phyloP scores from a whole-genome alignment of 805 yeast genomes.

The Candida sonorensis region DNA sequence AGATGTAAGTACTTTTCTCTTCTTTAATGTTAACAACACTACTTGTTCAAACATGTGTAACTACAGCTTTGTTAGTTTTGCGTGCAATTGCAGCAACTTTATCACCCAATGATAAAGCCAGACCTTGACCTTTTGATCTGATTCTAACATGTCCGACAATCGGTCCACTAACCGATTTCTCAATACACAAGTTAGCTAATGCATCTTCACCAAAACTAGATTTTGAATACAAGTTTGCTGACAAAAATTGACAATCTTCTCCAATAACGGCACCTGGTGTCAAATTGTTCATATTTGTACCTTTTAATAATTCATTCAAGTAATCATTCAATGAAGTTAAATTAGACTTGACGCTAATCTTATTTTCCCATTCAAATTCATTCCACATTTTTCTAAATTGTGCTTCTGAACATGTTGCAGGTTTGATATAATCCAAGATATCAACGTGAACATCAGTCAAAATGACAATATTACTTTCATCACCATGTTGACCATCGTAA shows the following conservation, averaged over 20 bases:
- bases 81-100: conserved; percentile 81
- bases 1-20: no score
- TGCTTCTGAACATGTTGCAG: conserved; percentile 83
- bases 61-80: conserved; percentile 34
- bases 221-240: conserved; percentile 89
- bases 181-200: conserved; percentile 90
- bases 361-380: conserved; percentile 99
- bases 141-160: conserved; percentile 93
- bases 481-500: conserved; percentile 92
- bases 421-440: conserved; percentile 95
- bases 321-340: conserved; percentile 66
- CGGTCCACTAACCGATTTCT: conserved; percentile 65
- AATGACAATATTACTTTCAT: conserved; percentile 83
- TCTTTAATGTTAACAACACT: no score
- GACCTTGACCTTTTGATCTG: conserved; percentile 95
- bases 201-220: conserved; percentile 98
- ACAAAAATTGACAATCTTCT: conserved; percentile 82
- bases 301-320: conserved; percentile 65
- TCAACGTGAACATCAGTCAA: conserved; percentile 93
- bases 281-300: conserved; percentile 90
- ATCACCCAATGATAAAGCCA: conserved; percentile 92
- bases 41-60: conserved; percentile 20
- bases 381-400: conserved; percentile 98
- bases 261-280: conserved; percentile 91
- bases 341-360: conserved; percentile 77